Conservation (phyloP, 805 yeast species). For the Starmerella tilneyi region DNA sequence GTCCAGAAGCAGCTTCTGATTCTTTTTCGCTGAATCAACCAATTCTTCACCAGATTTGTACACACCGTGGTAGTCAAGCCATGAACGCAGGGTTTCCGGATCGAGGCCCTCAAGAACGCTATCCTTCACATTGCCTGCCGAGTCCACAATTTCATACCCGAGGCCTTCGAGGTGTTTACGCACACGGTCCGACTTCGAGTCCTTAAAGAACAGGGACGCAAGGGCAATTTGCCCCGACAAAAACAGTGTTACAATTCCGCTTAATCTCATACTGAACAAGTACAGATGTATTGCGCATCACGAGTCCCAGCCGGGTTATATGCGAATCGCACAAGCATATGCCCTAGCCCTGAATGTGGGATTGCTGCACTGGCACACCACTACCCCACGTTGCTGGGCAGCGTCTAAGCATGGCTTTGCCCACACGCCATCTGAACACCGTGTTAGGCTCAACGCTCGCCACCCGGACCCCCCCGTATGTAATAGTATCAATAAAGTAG, state of each 20-base stretch:
- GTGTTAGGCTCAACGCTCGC: too few species aligned
- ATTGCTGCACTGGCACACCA: slow-evolving; percentile 2
- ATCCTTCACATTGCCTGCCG: slow-evolving; percentile 32
- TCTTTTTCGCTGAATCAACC: slow-evolving; percentile 27
- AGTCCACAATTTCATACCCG: slow-evolving; percentile 32
- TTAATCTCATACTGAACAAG: slow-evolving; percentile 4
- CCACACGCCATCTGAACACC: too few species aligned
- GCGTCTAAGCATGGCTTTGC: too few species aligned
- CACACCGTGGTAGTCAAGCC: slow-evolving; percentile 36
- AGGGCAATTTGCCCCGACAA: slow-evolving; percentile 1
- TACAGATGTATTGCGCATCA: not conserved
- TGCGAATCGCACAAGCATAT: not conserved
- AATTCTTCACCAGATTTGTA: slow-evolving; percentile 22
- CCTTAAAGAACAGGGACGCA: slow-evolving; percentile 20
- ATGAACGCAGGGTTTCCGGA: slow-evolving; percentile 34
- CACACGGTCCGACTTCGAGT: slow-evolving; percentile 24
- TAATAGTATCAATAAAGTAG: too few species aligned
- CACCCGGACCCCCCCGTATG: too few species aligned
- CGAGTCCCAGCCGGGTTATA: not conserved
- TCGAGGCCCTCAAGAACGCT: slow-evolving; percentile 37
- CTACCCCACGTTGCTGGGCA: slow-evolving; percentile 5
- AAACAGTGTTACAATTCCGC: not conserved
- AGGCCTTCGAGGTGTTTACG: slow-evolving; percentile 30
- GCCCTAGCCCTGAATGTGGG: not conserved
- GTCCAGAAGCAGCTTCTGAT: slow-evolving; percentile 29